Base-by-base conservation (phyloP, 2,329 filamentous ascomycete species). In the Phaeosphaeria sp. region DNA sequence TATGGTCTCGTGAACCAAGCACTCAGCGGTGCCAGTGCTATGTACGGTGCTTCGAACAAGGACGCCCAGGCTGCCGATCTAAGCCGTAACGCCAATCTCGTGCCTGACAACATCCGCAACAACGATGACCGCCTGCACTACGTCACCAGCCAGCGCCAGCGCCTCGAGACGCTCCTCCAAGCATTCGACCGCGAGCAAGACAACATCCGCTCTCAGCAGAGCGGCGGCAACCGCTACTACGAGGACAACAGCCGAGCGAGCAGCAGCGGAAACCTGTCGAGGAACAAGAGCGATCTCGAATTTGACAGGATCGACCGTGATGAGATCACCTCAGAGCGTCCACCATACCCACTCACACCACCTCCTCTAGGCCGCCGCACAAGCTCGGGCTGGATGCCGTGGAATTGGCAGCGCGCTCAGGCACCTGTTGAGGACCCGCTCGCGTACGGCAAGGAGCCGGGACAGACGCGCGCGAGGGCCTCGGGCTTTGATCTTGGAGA, bases 271-370 rank as follows among this genome's bases (percentile, higher is more conserved):
- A 87, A 82, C 2, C 79, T 96, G 68, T 89, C 87, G 68, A 94
- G 94, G 80, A 94, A 91, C 72, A 88, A 88, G 63, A 96, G 91
- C 75, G 93, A 97, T 73, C 87, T 86, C 20, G 94, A 96, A 67
- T 97, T 97, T 72, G 93, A 96, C 72, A 91, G 92, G 74, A 91
- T 96, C 65, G 90, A 95, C 61, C 87, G 72, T 27, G 76, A 89
- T 33, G 90, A 93, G 72, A 84, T 80, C 80, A 23, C 88, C 86
- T 61, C 60, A 21, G 68, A 82, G 80, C 30, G 81, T 67, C 80
- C 73, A 11, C 72, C 73, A 6, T 76, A 75, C 58, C 74, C 74
- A 5, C 60, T 66, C 21, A 76, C 74, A 10, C 74, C 74, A 18
- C 73, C 73, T 10, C 59, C 67, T 6, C 56, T 73, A 7, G 65